A percentile compares a stretch with the other conserved stretches of the same genome.
Evolutionary conservation across 352 stramenopile genomes (phyloP).

Genomic region (Pythium periplocum): DNA sequence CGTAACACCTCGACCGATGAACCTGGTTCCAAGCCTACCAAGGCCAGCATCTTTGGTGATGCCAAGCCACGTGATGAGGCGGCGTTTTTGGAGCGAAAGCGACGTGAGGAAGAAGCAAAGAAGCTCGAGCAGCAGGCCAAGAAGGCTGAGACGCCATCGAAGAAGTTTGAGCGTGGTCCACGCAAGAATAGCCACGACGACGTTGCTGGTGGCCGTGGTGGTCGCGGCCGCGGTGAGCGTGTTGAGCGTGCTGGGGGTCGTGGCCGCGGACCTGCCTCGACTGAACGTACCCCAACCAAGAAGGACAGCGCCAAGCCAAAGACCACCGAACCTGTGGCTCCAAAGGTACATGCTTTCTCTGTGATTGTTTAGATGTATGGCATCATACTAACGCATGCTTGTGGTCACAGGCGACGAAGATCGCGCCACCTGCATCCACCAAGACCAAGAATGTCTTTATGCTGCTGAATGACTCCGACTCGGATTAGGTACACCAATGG

Average conservation of each 20-base stretch:
- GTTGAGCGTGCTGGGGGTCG: slow-evolving; percentile 26
- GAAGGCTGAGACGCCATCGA: slow-evolving; percentile 18
- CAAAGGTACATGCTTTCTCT: slow-evolving; percentile 6
- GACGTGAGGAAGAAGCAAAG: slow-evolving; percentile 4
- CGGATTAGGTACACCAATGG: slow-evolving; percentile 16
- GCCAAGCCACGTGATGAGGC: slow-evolving; percentile 77
- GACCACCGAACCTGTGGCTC: slow-evolving; percentile 36
- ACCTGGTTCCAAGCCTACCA: slow-evolving; percentile 20
- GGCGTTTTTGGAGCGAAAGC: slow-evolving; percentile 60
- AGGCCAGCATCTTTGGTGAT: slow-evolving; percentile 77
- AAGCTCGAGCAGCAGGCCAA: slow-evolving; percentile 23
- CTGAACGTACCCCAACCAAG: slow-evolving; percentile 17
- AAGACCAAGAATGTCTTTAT: slow-evolving; percentile 70
- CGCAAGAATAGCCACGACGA: slow-evolving; percentile 50
- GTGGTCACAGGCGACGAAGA: slow-evolving; percentile 29
- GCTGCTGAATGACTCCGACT: slow-evolving; percentile 67
- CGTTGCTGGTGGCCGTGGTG: slow-evolving; percentile 35
- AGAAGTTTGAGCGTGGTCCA: slow-evolving; percentile 13
- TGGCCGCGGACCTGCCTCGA: slow-evolving; percentile 7
- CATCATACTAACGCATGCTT: too few relatives aligned
- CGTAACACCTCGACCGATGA: slow-evolving; percentile 38
- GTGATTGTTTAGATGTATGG: neutral
- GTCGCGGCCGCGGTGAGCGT: slow-evolving; percentile 20
- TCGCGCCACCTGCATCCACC: slow-evolving; percentile 35
- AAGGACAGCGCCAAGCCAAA: slow-evolving; percentile 34